phyloP scores from a whole-genome alignment of 257 asterid species.

The Salvia miltiorrhiza region DNA sequence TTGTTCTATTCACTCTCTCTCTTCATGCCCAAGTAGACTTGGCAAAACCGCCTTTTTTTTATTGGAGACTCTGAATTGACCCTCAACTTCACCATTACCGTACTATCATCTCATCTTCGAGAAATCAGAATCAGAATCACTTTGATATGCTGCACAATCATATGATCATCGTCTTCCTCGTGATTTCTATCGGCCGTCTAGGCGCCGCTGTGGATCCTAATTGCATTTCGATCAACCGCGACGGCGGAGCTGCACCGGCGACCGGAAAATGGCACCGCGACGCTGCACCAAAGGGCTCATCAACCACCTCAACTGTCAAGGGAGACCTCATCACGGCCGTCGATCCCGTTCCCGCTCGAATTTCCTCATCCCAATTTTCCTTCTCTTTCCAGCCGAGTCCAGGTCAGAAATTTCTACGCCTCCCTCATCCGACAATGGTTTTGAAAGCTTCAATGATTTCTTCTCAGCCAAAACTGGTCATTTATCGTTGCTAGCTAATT shows the following conservation, averaged over 20 bases:
- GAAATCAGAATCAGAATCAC: neutral
- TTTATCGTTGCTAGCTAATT: conserved; percentile 35
- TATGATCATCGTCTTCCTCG: conserved; percentile 7
- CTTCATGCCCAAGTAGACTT: too few species aligned
- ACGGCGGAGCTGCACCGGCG: conserved; percentile 35
- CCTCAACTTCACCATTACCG: too few species aligned
- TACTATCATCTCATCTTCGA: too few species aligned
- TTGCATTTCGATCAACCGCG: conserved; percentile 35
- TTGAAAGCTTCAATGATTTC: conserved; percentile 23
- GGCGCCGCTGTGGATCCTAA: neutral
- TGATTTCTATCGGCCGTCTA: neutral
- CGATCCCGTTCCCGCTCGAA: conserved; percentile 37
- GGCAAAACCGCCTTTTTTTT: too few species aligned
- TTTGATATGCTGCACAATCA: neutral
- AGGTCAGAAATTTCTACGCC: conserved; percentile 50
- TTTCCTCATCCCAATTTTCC: conserved; percentile 38
- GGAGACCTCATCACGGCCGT: neutral
- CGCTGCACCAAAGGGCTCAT: conserved; percentile 16
- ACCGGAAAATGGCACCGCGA: conserved; percentile 28
- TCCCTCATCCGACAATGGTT: conserved; percentile 29
- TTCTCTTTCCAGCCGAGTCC: conserved; percentile 33
- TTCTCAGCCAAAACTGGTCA: conserved; percentile 43
- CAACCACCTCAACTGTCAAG: conserved; percentile 15
- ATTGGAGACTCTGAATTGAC: too few species aligned
- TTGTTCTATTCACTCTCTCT: too few species aligned